Evolutionary conservation across 495 filamentous ascomycete species (phyloP), one percentile per base, ranked within the genome.

Genomic region (Aspergillus hancockii): DNA sequence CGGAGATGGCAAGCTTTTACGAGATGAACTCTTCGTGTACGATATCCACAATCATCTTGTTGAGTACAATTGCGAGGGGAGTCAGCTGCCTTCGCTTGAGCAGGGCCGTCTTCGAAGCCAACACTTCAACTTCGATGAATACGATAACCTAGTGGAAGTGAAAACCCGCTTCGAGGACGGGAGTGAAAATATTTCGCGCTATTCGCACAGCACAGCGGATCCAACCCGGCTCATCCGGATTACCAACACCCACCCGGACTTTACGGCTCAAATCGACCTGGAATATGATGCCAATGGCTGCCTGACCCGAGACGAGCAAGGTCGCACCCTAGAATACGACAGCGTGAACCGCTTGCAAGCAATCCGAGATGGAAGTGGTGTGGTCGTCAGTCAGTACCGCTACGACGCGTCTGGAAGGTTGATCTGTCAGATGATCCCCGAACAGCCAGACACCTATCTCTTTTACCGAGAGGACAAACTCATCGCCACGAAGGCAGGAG

Each of bases 221-320:
- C 58, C 58, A 0, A 60, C 58, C 0, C 58, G 55, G 30, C 22
- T 60, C 13, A 32, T 50, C 34, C 28, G 25, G 8, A 55, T 60
- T 21, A 43, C 52, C n/a, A 55, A 60, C 58, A 55, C 51, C 7
- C 51, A 60, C 31, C 12, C 52, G 4, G 22, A 50, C 2, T 18
- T 49, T 2, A 1, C 46, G 2, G 8, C 51, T 0, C 8, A 19
- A 4, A 18, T 60, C 21, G 13, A 60, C 19, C 51, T 60, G 10
- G 34, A 40, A 21, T 60, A 60, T 21, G 51, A 60, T n/a, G 43
- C 6, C 1, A 55, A 60, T 31, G 58, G 58, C 1, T 60, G 52
- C 40, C 21, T 60, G 16, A 55, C 43, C 0, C 41, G 43, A 8
- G 58, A 60, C 21, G 52, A 60, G 21, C 13, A 55, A 3, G 58